Conservation (phyloP, 208 protist species). For the Paratrypanosoma confusum region DNA sequence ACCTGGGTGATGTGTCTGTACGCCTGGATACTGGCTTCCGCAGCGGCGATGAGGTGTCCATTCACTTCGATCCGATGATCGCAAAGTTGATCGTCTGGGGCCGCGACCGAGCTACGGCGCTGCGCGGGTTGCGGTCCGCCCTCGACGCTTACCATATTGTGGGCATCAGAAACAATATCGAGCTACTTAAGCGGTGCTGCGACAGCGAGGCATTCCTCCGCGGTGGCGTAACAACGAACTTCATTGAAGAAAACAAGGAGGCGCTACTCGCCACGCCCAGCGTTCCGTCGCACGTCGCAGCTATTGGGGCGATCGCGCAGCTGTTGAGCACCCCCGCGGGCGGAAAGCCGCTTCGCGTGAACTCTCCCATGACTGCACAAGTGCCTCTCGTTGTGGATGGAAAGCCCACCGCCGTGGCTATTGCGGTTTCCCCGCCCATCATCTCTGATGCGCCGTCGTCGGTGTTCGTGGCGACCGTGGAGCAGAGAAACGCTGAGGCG, state of each 20-base stretch:
- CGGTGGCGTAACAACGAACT: slow-evolving; percentile 20
- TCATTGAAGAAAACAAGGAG: slow-evolving; percentile 23
- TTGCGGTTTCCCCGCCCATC: slow-evolving; percentile 20
- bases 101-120: slow-evolving; percentile 47
- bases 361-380: slow-evolving; percentile 12
- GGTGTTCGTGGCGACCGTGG: too few species aligned
- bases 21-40: slow-evolving; percentile 78
- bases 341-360: slow-evolving; percentile 17
- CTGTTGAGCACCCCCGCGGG: slow-evolving; percentile 9
- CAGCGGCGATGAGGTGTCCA: slow-evolving; percentile 63
- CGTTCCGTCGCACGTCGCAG: slow-evolving; percentile 4
- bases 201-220: slow-evolving; percentile 8
- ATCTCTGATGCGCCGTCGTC: too few species aligned
- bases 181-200: slow-evolving; percentile 21
- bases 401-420: slow-evolving; percentile 12
- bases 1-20: slow-evolving; percentile 19
- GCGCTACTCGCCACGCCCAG: slow-evolving; percentile 14
- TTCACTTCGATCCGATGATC: slow-evolving; percentile 98
- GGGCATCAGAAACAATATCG: slow-evolving; percentile 88
- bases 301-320: slow-evolving; percentile 18
- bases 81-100: slow-evolving; percentile 94
- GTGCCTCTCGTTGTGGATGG: slow-evolving; percentile 23
- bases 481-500: too few species aligned
- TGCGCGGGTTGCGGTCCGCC: slow-evolving; percentile 50
- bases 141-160: slow-evolving; percentile 84